Evolutionary conservation across 805 yeast species (phyloP), one percentile per base, ranked within the genome.

Genomic region (Candida ortonii): DNA sequence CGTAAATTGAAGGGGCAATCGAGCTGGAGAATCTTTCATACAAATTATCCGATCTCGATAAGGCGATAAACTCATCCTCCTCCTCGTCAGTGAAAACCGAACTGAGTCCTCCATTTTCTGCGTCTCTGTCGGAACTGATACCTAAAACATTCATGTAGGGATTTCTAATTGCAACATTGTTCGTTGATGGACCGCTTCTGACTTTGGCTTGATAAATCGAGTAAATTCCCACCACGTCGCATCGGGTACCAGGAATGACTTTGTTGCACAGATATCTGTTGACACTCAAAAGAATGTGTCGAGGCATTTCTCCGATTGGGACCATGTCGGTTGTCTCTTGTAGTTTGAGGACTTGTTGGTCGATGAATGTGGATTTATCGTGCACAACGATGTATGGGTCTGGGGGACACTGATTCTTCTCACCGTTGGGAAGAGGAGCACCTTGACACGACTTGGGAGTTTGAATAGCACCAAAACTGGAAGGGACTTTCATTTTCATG

Each of bases 271-370:
- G 67, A 50, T 84, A 85, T 42, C 98, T 73, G 59, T 93, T 97
- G 21, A 87, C 86, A 26, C 93, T 84, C 44, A 93, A 69, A 39
- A 86, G 55, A 25, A 93, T 81, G 53, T 93, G 95, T 49, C 99
- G 77, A 7, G 99, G 99, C 87, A 93, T 82, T 64, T 93, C 99
- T 47, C 99, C 98, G 18, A 93, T 95, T 1, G 98, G 99, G 2
- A 93, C 97, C 81, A 85, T 85, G 59, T 93, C 99, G 9, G 97
- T 97, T n/a, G 93, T 72, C 59, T 93, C 98, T 61, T 93, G 99
- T 37, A 93, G 70, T 59, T 93, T 93, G 52, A 93, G 71, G 19
- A 83, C 79, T 62, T 93, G 99, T 58, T 94, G 97, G 62, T 93
- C 97, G 34, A 93, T 81, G 59, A 89, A 93, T n/a, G 76, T 68